A percentile compares a stretch with the other conserved stretches of the same genome.
These are phyloP conservation scores for Lasiodiplodia hormozganensis DNA, from an alignment of 2,329 filamentous ascomycete species.

Conservation along the genomic window DNA sequence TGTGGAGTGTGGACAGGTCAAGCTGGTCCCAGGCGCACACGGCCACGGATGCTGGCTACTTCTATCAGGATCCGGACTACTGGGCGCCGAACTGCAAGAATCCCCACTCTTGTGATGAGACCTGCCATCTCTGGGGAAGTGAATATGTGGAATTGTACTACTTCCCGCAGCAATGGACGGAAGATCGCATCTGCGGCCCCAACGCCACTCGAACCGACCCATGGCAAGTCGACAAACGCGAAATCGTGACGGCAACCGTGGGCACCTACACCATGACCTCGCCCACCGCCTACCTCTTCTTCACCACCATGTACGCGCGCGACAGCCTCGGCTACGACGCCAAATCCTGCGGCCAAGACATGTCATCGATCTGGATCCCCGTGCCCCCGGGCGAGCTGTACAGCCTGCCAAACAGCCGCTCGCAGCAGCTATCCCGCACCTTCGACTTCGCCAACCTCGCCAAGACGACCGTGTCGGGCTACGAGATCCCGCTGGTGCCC, in stretches of 20 bases:
- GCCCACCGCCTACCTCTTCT: constrained; percentile 8
- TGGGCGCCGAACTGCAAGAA: neutral
- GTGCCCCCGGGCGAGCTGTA: neutral
- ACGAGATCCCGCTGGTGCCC: constrained; percentile 13
- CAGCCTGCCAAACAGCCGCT: neutral
- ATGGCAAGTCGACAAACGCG: neutral
- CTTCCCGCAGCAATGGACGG: neutral
- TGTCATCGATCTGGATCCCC: neutral
- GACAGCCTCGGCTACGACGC: neutral
- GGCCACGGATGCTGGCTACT: neutral
- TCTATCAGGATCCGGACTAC: neutral
- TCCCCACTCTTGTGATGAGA: neutral
- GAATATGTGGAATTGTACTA: constrained; percentile 6
- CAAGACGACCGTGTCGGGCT: neutral
- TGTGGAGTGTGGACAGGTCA: neutral
- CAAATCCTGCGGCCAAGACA: neutral
- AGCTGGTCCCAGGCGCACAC: constrained; percentile 1
- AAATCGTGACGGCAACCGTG: neutral
- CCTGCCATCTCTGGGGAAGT: neutral
- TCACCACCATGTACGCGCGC: constrained; percentile 1
- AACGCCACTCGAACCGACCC: neutral
- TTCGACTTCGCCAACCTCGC: constrained; percentile 22
- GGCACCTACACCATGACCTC: constrained; percentile 8
- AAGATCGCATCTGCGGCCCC: constrained; percentile 2
- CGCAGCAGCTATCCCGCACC: neutral